A percentile compares a stretch with the other conserved stretches of the same genome.
These are phyloP conservation scores for Aquanectria penicillioides DNA, from an alignment of 2,329 filamentous ascomycete species.

Conservation along the genomic window DNA sequence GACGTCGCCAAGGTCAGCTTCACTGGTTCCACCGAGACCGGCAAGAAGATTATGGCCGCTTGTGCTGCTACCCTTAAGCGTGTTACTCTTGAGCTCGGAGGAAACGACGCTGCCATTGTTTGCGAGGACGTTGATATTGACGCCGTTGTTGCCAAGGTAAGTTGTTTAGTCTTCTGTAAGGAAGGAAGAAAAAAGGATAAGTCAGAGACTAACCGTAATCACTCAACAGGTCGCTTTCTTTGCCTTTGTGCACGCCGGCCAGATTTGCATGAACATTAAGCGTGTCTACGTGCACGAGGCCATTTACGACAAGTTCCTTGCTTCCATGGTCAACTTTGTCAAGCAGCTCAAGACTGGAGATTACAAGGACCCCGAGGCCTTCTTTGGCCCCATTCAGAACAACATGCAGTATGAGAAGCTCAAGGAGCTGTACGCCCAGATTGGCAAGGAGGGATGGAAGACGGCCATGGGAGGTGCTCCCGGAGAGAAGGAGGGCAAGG, in stretches of 20 bases:
- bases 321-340: slow-evolving; percentile 40
- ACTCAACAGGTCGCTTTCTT: slow-evolving; percentile 26
- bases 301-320: slow-evolving; percentile 66
- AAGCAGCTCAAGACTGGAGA: slow-evolving; percentile 54
- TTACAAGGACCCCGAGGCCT: slow-evolving; percentile 53
- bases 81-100: slow-evolving; percentile 67
- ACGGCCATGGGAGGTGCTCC: slow-evolving; percentile 46
- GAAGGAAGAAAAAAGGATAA: no score
- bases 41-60: slow-evolving; percentile 68
- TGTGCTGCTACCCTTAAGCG: slow-evolving; percentile 67
- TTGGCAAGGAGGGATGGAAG: slow-evolving; percentile 54
- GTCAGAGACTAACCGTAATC: background rate
- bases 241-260: slow-evolving; percentile 64
- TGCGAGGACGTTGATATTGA: slow-evolving; percentile 65
- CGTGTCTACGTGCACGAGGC: slow-evolving; percentile 69
- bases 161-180: background rate
- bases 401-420: slow-evolving; percentile 61
- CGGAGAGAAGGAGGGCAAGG: slow-evolving; percentile 45
- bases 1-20: slow-evolving; percentile 70
- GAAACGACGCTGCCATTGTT: slow-evolving; percentile 69
- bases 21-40: slow-evolving; percentile 68
- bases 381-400: slow-evolving; percentile 67
- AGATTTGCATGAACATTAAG: slow-evolving; percentile 57
- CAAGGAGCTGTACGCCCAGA: slow-evolving; percentile 59
- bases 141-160: slow-evolving; percentile 25